Percentiles rank a stretch among this genome's conserved stretches.
Evolutionary conservation across 768 basidiomycete genomes (phyloP).

Genomic region (Ephemerocybe angulata): DNA sequence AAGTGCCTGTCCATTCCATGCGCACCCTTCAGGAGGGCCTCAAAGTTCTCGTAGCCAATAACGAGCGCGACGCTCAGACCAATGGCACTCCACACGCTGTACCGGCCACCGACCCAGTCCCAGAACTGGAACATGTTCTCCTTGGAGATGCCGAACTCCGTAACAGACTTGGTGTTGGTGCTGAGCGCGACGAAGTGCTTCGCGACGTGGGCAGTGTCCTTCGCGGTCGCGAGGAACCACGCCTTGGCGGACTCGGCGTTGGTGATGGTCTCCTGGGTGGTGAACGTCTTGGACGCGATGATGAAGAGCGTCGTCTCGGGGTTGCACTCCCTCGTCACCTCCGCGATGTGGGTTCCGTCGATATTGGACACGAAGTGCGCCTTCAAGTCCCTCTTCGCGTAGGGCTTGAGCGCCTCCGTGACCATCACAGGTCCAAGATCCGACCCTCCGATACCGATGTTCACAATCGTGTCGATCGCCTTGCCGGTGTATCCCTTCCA

Average conservation of each 20-base stretch:
- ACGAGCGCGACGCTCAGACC: conserved; percentile 91
- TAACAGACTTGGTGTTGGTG: conserved; percentile 93
- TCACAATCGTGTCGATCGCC: conserved; percentile 89
- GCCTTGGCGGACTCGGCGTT: conserved; percentile 91
- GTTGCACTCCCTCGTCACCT: conserved; percentile 76
- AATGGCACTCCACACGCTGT: conserved; percentile 98
- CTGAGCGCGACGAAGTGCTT: conserved; percentile 99
- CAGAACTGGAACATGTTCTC: conserved; percentile 99
- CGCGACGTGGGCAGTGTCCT: conserved; percentile 88
- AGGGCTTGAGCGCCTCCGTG: conserved; percentile 92
- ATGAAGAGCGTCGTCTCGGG: conserved; percentile 95
- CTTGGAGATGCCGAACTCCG: conserved; percentile 85
- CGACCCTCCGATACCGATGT: conserved; percentile 98
- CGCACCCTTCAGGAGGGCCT: conserved; percentile 83
- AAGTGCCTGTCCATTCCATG: conserved; percentile 99
- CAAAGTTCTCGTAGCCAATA: conserved; percentile 94
- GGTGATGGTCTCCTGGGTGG: conserved; percentile 99
- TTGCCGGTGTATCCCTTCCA: conserved; percentile 99
- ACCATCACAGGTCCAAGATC: conserved; percentile 99
- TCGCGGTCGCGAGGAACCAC: conserved; percentile 88
- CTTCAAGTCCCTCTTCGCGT: conserved; percentile 83
- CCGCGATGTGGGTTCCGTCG: conserved; percentile 95
- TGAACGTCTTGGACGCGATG: conserved; percentile 98
- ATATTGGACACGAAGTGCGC: conserved; percentile 95
- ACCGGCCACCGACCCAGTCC: conserved; percentile 99